Conservation (phyloP, 306 rosid genomes). For the Prunus dulcis region DNA sequence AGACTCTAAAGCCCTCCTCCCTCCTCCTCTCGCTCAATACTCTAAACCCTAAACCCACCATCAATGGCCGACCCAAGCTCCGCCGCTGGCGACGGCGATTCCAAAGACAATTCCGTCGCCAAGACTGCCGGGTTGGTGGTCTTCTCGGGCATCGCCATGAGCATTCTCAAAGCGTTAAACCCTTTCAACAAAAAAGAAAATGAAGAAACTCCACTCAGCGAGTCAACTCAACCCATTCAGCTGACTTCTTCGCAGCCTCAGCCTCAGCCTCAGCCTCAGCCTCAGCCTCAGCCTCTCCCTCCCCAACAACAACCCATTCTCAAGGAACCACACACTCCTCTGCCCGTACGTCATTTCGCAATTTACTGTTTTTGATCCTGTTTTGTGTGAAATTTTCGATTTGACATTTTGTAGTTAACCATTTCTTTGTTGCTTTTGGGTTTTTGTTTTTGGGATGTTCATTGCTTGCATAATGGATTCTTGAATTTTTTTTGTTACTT, state of each 20-base stretch:
- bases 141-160: conserved; percentile 32
- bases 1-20: neutral
- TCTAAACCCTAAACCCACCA: neutral
- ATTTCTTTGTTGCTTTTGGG: neutral
- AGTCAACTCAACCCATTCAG: conserved; percentile 19
- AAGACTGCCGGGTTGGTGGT: conserved; percentile 25
- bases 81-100: conserved; percentile 3
- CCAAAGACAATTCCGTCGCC: conserved; percentile 15
- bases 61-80: conserved; percentile 26
- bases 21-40: neutral
- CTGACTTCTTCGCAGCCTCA: no score
- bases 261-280: neutral
- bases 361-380: no score
- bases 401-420: neutral
- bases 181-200: conserved; percentile 18
- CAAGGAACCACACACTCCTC: neutral
- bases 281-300: neutral
- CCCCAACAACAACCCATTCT: conserved; percentile 8
- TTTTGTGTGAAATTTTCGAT: no score
- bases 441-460: neutral
- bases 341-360: neutral
- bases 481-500: neutral
- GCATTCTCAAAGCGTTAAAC: conserved; percentile 31
- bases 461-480: neutral
- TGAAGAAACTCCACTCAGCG: conserved; percentile 11